A percentile compares a stretch with the other conserved stretches of the same genome.
Conservation (phyloP, 805 yeast species). For the Zygosaccharomyces gambellarensis region DNA sequence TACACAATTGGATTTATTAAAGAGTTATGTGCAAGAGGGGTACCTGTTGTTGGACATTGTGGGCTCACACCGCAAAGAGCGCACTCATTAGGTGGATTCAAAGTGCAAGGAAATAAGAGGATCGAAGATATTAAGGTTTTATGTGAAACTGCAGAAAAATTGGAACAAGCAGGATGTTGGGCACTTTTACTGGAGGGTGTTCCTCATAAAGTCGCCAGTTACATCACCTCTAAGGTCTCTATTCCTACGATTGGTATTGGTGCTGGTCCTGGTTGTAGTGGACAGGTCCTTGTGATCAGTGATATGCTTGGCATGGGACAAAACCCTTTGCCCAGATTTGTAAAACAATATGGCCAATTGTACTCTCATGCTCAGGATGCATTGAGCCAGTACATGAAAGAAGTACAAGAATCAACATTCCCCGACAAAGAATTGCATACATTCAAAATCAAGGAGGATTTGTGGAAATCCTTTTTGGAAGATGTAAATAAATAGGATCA, state of each 20-base stretch:
- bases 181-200: slow-evolving; percentile 77
- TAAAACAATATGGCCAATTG: slow-evolving; percentile 59
- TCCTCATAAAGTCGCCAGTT: slow-evolving; percentile 65
- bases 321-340: slow-evolving; percentile 61
- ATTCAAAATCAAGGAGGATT: slow-evolving; percentile 64
- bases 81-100: slow-evolving; percentile 77
- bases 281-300: slow-evolving; percentile 85
- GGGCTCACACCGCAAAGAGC: slow-evolving; percentile 90
- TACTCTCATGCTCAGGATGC: slow-evolving; percentile 47
- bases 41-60: slow-evolving; percentile 87
- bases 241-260: slow-evolving; percentile 95
- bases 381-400: slow-evolving; percentile 49
- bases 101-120: slow-evolving; percentile 69
- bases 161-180: slow-evolving; percentile 75
- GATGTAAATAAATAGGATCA: slow-evolving; percentile 2
- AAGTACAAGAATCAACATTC: slow-evolving; percentile 51
- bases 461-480: slow-evolving; percentile 41
- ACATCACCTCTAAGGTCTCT: slow-evolving; percentile 52
- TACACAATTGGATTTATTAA: slow-evolving; percentile 49
- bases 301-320: slow-evolving; percentile 77
- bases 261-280: slow-evolving; percentile 79
- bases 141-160: slow-evolving; percentile 58
- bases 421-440: slow-evolving; percentile 62
- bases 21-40: slow-evolving; percentile 60
- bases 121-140: slow-evolving; percentile 50